Conservation (phyloP, 176 grass and related monocot genomes). For the Lolium multiflorum region DNA sequence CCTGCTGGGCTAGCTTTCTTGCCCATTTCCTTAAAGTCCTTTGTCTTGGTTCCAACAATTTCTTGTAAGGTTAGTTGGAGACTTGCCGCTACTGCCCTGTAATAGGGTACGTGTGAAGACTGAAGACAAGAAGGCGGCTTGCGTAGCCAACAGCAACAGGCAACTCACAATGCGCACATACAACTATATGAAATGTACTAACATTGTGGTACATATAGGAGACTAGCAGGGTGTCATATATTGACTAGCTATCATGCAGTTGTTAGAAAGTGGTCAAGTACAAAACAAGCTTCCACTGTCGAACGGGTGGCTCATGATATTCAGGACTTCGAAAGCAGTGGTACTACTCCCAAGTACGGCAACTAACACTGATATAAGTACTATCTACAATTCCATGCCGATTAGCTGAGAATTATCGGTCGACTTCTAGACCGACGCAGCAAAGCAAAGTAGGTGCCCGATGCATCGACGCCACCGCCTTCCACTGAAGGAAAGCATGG, state of each 20-base stretch:
- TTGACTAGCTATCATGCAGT: conserved; percentile 10
- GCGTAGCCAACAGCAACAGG: background rate
- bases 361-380: background rate
- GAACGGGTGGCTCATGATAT: background rate
- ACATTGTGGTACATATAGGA: no score
- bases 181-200: no score
- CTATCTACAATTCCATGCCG: background rate
- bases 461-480: background rate
- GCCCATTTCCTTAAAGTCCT: background rate
- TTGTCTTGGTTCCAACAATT: background rate
- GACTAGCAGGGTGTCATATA: background rate
- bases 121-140: background rate
- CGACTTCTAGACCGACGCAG: background rate
- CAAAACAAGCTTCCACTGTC: background rate
- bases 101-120: background rate
- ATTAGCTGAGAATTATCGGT: background rate
- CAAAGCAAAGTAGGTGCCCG: background rate
- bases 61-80: background rate
- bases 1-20: background rate
- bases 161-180: background rate
- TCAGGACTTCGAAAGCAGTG: background rate
- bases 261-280: background rate
- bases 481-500: conserved; percentile 7
- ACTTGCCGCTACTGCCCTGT: background rate
- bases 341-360: no score